Evolutionary conservation across 2,329 filamentous ascomycete species (phyloP).

Genomic region (Fusarium sarcochroum): DNA sequence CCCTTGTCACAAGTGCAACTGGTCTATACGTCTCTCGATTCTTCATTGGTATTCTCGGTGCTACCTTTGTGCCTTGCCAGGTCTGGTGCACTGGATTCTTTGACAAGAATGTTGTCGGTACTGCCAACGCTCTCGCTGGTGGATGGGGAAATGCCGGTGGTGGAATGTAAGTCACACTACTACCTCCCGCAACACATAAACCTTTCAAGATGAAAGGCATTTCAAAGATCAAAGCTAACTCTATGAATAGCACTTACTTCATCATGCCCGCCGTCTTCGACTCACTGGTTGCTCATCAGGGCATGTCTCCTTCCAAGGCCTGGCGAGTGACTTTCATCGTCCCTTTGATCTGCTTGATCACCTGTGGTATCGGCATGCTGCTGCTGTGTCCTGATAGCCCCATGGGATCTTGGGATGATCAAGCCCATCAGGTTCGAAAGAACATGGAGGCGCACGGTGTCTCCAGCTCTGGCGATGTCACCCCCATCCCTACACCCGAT

Average conservation of each 20-base stretch:
- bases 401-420: conserved; percentile 84
- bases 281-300: conserved; percentile 73
- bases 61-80: conserved; percentile 86
- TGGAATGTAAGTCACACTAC: conserved; percentile 67
- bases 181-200: background rate
- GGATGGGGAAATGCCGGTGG: conserved; percentile 91
- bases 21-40: conserved; percentile 82
- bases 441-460: conserved; percentile 64
- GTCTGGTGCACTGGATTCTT: conserved; percentile 96
- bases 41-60: conserved; percentile 85
- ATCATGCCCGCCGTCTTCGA: conserved; percentile 93
- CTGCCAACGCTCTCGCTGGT: conserved; percentile 86
- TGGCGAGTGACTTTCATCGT: conserved; percentile 91
- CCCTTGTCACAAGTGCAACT: conserved; percentile 73
- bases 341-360: conserved; percentile 81
- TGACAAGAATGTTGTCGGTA: conserved; percentile 92
- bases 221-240: conserved; percentile 5
- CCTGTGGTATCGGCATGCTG: conserved; percentile 76
- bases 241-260: conserved; percentile 77
- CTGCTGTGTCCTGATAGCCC: conserved; percentile 85
- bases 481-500: conserved; percentile 63
- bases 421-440: conserved; percentile 70
- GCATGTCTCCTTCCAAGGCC: conserved; percentile 75
- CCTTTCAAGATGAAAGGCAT: background rate
- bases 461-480: conserved; percentile 60